Evolutionary conservation across 2,329 filamentous ascomycete genomes (phyloP).

Genomic region (Calonectria fujianensis): DNA sequence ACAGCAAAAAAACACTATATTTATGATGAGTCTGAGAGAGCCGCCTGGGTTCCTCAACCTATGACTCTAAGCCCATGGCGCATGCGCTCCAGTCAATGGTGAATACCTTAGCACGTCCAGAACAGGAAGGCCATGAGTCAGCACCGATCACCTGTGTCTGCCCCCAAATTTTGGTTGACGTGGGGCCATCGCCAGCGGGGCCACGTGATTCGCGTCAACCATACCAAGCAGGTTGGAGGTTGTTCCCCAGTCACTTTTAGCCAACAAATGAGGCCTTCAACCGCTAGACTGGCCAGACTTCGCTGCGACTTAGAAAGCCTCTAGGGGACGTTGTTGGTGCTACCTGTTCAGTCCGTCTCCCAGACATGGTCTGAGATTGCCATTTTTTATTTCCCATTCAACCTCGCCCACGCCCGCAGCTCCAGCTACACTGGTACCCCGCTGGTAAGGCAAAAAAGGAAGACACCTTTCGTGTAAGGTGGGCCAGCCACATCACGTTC

Average conservation of each 20-base stretch:
- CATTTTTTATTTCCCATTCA: not conserved
- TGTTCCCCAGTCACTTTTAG: constrained; percentile 31
- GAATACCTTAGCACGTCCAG: constrained; percentile 1
- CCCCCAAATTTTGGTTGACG: not conserved
- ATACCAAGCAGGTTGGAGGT: constrained; percentile 25
- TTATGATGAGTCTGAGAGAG: not conserved
- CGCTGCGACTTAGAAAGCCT: constrained; percentile 19
- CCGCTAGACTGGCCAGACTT: constrained; percentile 20
- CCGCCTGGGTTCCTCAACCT: constrained; percentile 12
- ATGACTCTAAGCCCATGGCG: constrained; percentile 29
- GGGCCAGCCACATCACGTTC: constrained; percentile 30
- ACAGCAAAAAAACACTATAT: not conserved
- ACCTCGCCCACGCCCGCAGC: constrained; percentile 22
- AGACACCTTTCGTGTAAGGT: constrained; percentile 51
- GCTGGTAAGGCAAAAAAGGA: constrained; percentile 36
- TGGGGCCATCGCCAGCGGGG: constrained; percentile 18
- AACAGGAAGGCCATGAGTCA: constrained; percentile 23
- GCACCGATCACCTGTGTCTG: constrained; percentile 6
- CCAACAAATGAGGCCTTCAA: constrained; percentile 26
- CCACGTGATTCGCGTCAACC: constrained; percentile 37
- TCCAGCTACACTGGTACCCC: constrained; percentile 27
- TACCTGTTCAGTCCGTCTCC: not conserved
- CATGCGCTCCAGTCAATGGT: constrained; percentile 7
- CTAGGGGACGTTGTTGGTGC: constrained; percentile 36
- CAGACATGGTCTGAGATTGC: constrained; percentile 15